Percentiles rank a stretch among this genome's conserved stretches.
These are phyloP conservation scores for Iris macrosiphon DNA, from an alignment of 106 monocot genomes.

Conservation along the genomic window DNA sequence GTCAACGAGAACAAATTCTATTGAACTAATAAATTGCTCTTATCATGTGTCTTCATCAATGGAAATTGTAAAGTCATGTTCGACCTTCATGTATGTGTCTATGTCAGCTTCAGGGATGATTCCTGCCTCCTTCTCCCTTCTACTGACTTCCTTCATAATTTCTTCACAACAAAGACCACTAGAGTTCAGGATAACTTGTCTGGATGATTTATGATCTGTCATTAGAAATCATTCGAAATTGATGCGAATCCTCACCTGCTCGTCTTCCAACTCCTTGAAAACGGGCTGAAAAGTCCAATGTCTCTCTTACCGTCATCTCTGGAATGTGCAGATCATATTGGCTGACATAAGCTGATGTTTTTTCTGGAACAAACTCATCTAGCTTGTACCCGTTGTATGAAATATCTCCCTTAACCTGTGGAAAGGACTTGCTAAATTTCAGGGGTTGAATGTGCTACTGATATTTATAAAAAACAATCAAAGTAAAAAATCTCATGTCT, in stretches of 20 bases:
- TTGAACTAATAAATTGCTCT: neutral
- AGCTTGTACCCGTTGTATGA: conserved; percentile 60
- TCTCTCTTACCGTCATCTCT: conserved; percentile 26
- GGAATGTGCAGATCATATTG: conserved; percentile 49
- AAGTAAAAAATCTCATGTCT: too few relatives aligned
- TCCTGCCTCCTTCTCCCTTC: conserved; percentile 53
- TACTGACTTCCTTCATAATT: conserved; percentile 77
- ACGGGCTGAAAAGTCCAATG: conserved; percentile 65
- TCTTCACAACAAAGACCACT: conserved; percentile 16
- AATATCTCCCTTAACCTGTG: conserved; percentile 53
- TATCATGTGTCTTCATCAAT: too few relatives aligned
- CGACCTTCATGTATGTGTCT: conserved; percentile 89
- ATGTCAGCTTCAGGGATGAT: conserved; percentile 67
- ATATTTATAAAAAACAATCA: too few relatives aligned
- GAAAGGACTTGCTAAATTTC: neutral
- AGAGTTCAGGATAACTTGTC: too few relatives aligned
- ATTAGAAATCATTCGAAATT: too few relatives aligned
- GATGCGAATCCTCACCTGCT: conserved; percentile 28
- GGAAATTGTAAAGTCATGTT: neutral
- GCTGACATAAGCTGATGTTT: conserved; percentile 68
- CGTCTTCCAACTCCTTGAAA: conserved; percentile 79
- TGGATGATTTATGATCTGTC: too few relatives aligned
- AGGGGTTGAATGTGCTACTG: too few relatives aligned
- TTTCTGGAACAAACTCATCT: conserved; percentile 59
- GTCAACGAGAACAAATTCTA: neutral